Evolutionary conservation across 108 stramenopile genomes (phyloP), one percentile per base, ranked within the genome.

Genomic region (Skeletonema grethae): DNA sequence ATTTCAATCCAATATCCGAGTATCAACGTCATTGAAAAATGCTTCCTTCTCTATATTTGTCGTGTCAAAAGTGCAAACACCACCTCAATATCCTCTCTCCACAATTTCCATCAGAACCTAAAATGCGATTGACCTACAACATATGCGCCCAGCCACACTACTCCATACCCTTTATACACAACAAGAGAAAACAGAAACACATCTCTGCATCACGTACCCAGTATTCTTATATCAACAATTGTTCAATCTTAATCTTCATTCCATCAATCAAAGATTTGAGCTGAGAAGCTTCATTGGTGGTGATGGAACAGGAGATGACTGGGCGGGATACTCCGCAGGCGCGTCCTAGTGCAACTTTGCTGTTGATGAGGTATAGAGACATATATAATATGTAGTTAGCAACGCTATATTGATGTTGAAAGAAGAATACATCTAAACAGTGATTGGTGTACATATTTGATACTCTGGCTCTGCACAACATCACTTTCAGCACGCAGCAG

Each of bases 271-370:
- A 93, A 35, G 82, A 82, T 83, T 96, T 98, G 39, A 99, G 90
- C 93, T 99, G 98, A 7, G 97, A 98, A 9, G 96, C 97, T 58
- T 99, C 98, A 75, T 98, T 99, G 61, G 96, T 97, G 9, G 97
- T 96, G 65, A 99, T 97, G 67, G 91, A 91, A 72, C 92, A 92
- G 55, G 97, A 78, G 69, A 99, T 98, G 31, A 99, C 99, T 7
- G 99, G 97, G 50, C 98, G 91, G 46, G 97, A 97, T 11, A 99
- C 99, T 55, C 98, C 98, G 77, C 98, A 99, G 39, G 99, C 99
- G 10, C 98, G 86, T 74, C 99, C 99, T 15, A 99, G 82, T 4
- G 99, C 99, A 70, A 98, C 84, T 79, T 99, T 99, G 82, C 97
- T 94, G 88, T 75, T 38, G 31, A 12, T 15, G 5, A 36, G 8